Base-by-base conservation (phyloP, 208 protist species). In the Acanthamoeba castellanii region DNA sequence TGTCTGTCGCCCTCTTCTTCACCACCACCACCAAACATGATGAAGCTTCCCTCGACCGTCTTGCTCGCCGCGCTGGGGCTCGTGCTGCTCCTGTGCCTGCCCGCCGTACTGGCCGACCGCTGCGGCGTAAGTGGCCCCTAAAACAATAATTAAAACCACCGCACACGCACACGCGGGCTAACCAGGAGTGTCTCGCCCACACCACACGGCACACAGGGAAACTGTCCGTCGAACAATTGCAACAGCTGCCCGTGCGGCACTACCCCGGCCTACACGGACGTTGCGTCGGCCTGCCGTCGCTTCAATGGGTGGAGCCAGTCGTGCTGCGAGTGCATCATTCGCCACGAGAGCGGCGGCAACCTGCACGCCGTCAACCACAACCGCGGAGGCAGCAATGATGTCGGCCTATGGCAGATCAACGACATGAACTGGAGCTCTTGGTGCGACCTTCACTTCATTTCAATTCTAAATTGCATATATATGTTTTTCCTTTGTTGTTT, bases 351-450 rank as follows among this genome's bases (percentile, higher is more conserved):
- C 87, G 72, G 94, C 45, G 94, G 94, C 47, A 95, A 95, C 94
- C 61, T 76, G 11, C 87, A 95, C 88, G 94, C 94, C 37, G 61
- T 32, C 34, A 93, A 95, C 91, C 45, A 68, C n/a, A 95, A 95
- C 94, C 27, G 59, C 47, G 57, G 57, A 92, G 94, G 94, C 30
- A 89, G 45, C 91, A 68, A 57, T 9, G 94, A 95, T 52, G 94
- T 94, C 92, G 94, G 94, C 74, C 81, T 95, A 0, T 95, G 78
- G 87, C 94, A 95, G 57, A 89, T 95, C 66, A 95, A 95, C 81
- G 52, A 64, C 47, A n/a, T 42, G 32, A 95, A 95, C 94, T 95
- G 94, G 94, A 13, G 27, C n/a, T 50, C 68, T 3, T 95, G 94
- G 76, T 85, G 18, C 76, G 76, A 16, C 16, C 52, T 20, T 57